Percentiles rank a stretch among this genome's conserved stretches.
Conservation (phyloP, 495 filamentous ascomycete species). For the Neurospora intermedia region DNA sequence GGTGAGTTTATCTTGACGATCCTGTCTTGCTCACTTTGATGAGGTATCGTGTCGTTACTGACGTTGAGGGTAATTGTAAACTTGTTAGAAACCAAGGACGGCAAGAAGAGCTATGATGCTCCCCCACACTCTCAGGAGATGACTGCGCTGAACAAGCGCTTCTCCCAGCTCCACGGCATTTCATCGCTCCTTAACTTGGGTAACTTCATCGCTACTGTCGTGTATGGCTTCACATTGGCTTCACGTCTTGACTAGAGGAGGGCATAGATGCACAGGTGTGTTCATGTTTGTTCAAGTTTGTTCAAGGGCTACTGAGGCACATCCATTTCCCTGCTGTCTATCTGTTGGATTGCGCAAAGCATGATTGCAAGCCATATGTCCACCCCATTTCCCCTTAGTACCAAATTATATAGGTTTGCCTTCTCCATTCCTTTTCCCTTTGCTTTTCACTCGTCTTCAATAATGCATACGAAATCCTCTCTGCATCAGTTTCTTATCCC, state of each 20-base stretch:
- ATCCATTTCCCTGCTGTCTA: not conserved
- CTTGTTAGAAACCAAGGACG: conserved; percentile 45
- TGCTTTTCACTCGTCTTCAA: not conserved
- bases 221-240: conserved; percentile 63
- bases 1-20: conserved; percentile 34
- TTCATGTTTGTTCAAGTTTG: not conserved
- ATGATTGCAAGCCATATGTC: not conserved
- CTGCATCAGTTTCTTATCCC: not conserved
- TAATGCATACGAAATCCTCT: not conserved
- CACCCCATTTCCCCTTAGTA: not conserved
- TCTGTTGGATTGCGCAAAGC: not conserved
- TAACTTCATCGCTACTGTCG: conserved; percentile 52
- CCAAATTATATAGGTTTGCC: not conserved
- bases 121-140: conserved; percentile 72
- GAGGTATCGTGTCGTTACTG: not conserved
- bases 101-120: conserved; percentile 69
- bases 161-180: conserved; percentile 66
- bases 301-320: not conserved
- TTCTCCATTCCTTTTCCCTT: not conserved
- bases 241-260: conserved; percentile 34
- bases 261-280: conserved; percentile 1
- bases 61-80: conserved; percentile 1
- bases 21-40: not conserved
- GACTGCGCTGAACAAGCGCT: conserved; percentile 67
- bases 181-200: conserved; percentile 66